Percentiles rank a stretch among this genome's conserved stretches.
phyloP scores from a whole-genome alignment of 176 grass and related monocot genomes.

The Triticum turgidum region DNA sequence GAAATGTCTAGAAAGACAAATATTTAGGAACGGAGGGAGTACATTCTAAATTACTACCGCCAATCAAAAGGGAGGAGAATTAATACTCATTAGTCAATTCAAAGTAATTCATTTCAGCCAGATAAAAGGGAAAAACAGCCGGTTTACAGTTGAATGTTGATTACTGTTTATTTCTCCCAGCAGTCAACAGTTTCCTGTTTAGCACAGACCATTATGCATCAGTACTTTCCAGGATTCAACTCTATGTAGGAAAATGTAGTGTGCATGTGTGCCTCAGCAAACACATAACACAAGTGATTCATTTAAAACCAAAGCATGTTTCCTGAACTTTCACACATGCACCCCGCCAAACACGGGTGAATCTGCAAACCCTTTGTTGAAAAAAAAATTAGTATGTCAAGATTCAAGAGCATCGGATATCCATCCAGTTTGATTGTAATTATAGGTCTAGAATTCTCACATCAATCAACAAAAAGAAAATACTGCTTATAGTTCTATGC shows the following conservation, averaged over 20 bases:
- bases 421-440: slow-evolving; percentile 1
- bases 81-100: neutral
- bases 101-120: slow-evolving; percentile 4
- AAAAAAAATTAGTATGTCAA: neutral
- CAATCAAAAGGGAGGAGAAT: neutral
- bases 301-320: neutral
- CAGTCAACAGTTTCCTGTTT: slow-evolving; percentile 8
- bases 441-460: neutral
- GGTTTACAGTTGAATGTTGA: neutral
- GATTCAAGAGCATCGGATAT: neutral
- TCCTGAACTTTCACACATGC: neutral
- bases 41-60: neutral
- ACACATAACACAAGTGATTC: neutral
- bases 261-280: neutral
- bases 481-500: slow-evolving; percentile 3
- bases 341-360: neutral
- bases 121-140: neutral
- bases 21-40: too few relatives aligned
- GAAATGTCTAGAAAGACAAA: too few relatives aligned
- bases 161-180: slow-evolving; percentile 2
- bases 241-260: neutral
- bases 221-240: neutral
- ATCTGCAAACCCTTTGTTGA: neutral
- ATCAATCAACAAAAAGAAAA: slow-evolving; percentile 20
- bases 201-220: neutral